Conservation (phyloP, 83 land plant species). For the Picea engelmannii region DNA sequence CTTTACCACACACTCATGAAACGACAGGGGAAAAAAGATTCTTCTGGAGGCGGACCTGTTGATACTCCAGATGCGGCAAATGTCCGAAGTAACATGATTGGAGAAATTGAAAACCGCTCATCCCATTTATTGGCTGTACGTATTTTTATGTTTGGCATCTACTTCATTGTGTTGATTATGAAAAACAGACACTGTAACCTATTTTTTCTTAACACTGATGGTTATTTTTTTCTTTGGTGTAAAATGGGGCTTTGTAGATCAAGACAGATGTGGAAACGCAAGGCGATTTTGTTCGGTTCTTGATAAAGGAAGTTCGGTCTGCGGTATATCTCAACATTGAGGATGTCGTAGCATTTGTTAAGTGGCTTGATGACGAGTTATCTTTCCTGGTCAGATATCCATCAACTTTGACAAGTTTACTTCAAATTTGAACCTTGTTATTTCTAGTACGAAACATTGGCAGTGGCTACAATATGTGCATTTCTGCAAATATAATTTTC, state of each 20-base stretch:
- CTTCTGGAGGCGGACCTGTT: constrained; percentile 21
- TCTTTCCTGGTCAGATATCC: constrained; percentile 56
- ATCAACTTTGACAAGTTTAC: background rate
- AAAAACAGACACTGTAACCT: background rate
- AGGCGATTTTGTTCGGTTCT: constrained; percentile 76
- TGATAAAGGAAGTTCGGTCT: constrained; percentile 69
- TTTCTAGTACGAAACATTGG: too few relatives aligned
- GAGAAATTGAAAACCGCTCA: constrained; percentile 98
- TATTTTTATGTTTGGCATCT: constrained; percentile 2
- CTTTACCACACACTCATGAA: constrained; percentile 77
- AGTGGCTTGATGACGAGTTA: constrained; percentile 88
- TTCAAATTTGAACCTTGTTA: background rate
- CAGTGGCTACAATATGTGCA: too few relatives aligned
- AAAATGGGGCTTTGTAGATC: constrained; percentile 44
- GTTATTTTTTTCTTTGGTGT: background rate
- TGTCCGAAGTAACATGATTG: constrained; percentile 73
- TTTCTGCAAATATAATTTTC: too few relatives aligned
- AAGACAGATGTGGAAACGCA: constrained; percentile 91
- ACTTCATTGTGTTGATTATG: background rate
- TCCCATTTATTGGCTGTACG: constrained; percentile 89
- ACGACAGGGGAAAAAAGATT: constrained; percentile 51
- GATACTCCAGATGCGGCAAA: constrained; percentile 35
- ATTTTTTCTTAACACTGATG: background rate
- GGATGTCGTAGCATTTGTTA: constrained; percentile 83
- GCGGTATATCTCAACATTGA: constrained; percentile 62